A percentile compares a stretch with the other conserved stretches of the same genome.
These are phyloP conservation scores for Solanum pennellii DNA, from an alignment of 257 asterid species.

Conservation along the genomic window DNA sequence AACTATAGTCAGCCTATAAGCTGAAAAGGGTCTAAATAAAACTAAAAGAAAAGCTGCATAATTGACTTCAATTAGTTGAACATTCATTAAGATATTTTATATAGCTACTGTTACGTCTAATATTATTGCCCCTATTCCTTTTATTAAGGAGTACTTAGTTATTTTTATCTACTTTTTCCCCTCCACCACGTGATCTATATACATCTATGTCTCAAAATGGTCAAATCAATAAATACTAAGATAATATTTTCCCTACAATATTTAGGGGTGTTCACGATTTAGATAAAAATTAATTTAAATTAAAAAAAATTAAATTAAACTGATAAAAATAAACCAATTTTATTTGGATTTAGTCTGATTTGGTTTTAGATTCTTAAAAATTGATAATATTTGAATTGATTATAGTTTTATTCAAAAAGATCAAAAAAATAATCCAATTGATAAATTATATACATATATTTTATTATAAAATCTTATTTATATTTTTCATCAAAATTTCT, in stretches of 20 bases:
- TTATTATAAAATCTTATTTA: too few relatives aligned
- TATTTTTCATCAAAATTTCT: too few relatives aligned
- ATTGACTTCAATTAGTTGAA: neutral
- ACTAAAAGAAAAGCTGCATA: neutral
- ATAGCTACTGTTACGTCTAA: neutral
- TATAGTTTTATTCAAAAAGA: too few relatives aligned
- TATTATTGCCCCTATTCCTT: neutral
- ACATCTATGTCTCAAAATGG: neutral
- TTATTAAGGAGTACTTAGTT: neutral
- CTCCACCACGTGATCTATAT: neutral
- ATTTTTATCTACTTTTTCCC: neutral
- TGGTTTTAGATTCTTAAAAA: too few relatives aligned
- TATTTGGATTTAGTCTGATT: too few relatives aligned
- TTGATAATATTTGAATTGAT: too few relatives aligned
- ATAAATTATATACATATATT: too few relatives aligned
- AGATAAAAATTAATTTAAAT: too few relatives aligned
- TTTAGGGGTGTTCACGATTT: too few relatives aligned
- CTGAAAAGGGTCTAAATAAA: neutral
- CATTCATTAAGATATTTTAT: neutral
- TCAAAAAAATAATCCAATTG: too few relatives aligned
- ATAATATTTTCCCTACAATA: neutral
- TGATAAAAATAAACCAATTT: too few relatives aligned
- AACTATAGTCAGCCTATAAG: neutral
- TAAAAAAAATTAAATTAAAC: too few relatives aligned
- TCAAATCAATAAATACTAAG: neutral